phyloP scores from a whole-genome alignment of 2,329 filamentous ascomycete genomes.

The Ceratocystis alfenasii region DNA sequence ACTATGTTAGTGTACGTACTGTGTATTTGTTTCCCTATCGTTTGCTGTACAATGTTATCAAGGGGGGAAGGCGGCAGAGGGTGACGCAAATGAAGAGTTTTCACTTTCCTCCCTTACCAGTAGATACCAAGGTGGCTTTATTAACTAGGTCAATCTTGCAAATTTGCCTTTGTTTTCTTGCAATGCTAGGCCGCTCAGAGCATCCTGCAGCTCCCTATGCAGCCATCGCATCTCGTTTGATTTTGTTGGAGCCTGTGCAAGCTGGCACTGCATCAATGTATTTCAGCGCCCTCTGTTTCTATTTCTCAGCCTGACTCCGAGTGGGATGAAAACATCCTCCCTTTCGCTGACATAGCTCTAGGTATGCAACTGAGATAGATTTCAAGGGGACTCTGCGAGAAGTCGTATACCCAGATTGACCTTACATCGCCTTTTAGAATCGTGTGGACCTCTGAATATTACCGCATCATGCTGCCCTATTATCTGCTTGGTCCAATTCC shows the following conservation, averaged over 20 bases:
- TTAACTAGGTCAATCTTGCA: background rate
- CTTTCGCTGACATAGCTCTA: background rate
- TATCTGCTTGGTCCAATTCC: background rate
- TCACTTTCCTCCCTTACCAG: background rate
- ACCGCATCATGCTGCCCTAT: background rate
- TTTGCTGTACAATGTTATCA: too few relatives aligned
- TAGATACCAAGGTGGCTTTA: slow-evolving; percentile 9
- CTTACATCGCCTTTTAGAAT: background rate
- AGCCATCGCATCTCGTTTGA: background rate
- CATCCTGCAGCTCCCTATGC: slow-evolving; percentile 9
- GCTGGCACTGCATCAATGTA: slow-evolving; percentile 8
- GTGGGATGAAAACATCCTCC: background rate
- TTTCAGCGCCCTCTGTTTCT: background rate
- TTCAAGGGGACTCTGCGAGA: background rate
- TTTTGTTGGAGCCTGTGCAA: background rate
- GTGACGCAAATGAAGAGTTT: slow-evolving; percentile 6
- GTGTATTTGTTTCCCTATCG: too few relatives aligned
- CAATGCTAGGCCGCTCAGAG: background rate
- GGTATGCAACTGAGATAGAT: background rate
- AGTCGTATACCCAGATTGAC: background rate
- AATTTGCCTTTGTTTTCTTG: background rate
- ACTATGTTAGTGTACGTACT: too few relatives aligned
- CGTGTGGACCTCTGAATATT: background rate
- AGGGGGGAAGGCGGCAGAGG: background rate
- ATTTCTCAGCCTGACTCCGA: background rate